These are phyloP conservation scores for Alternaria hordeiaustralica DNA, from an alignment of 2,329 filamentous ascomycete species.

Conservation along the genomic window DNA sequence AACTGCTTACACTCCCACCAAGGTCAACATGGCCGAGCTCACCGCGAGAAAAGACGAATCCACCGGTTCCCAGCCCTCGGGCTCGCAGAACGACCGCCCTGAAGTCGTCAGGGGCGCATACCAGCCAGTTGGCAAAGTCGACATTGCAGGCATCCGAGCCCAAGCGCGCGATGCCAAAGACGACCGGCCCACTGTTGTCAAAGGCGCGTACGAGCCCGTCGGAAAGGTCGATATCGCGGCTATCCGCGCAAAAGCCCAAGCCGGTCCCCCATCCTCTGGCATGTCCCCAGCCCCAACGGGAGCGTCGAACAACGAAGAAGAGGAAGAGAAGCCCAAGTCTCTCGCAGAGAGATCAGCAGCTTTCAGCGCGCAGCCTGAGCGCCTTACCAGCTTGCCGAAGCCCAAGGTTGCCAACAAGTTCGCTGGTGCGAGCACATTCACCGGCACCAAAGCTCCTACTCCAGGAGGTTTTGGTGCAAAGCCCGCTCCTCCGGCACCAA, in stretches of 20 bases:
- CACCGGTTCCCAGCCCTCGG: constrained; percentile 63
- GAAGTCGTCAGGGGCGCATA: constrained; percentile 86
- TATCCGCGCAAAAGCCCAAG: constrained; percentile 81
- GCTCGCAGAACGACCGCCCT: constrained; percentile 54
- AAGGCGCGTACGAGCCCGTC: constrained; percentile 91
- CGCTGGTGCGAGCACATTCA: constrained; percentile 72
- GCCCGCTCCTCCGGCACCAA: constrained; percentile 64
- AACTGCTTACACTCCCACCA: constrained; percentile 92
- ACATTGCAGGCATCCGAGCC: constrained; percentile 87
- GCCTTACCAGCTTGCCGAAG: constrained; percentile 87
- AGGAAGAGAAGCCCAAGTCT: constrained; percentile 60
- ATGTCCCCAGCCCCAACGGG: constrained; percentile 55
- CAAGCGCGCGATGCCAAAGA: constrained; percentile 71
- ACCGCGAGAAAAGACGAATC: constrained; percentile 74
- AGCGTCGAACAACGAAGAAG: constrained; percentile 52
- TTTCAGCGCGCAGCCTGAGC: constrained; percentile 73
- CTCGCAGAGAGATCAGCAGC: constrained; percentile 78
- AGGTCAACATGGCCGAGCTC: constrained; percentile 89
- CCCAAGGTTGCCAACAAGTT: constrained; percentile 95
- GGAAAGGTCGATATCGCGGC: constrained; percentile 98
- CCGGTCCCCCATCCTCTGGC: constrained; percentile 39
- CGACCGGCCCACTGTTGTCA: constrained; percentile 82
- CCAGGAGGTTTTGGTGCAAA: constrained; percentile 73
- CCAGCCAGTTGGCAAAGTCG: constrained; percentile 95
- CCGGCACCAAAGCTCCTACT: constrained; percentile 86